Conservation (phyloP, 176 grass and related monocot species). For the Luzula sylvatica region DNA sequence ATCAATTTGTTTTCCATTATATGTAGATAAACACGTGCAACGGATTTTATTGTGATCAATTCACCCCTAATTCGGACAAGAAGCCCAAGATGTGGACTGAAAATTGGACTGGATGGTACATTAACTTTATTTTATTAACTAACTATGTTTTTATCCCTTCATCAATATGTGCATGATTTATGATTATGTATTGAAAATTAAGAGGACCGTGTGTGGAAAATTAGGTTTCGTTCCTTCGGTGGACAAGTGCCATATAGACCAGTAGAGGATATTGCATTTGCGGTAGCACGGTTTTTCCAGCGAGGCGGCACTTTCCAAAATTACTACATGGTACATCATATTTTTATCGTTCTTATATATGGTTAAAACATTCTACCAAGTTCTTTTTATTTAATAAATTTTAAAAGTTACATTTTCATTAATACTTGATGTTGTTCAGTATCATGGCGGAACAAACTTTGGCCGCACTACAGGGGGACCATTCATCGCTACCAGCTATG, state of each 20-base stretch:
- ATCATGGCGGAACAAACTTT: conserved; percentile 92
- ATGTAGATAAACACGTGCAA: conserved; percentile 99
- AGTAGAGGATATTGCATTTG: conserved; percentile 78
- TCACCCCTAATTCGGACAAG: conserved; percentile 57
- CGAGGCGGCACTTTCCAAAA: conserved; percentile 97
- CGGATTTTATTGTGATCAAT: conserved; percentile 95
- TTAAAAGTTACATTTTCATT: not conserved
- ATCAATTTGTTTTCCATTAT: not conserved
- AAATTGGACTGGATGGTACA: conserved; percentile 81
- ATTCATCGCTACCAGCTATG: conserved; percentile 96
- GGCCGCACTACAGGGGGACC: conserved; percentile 65
- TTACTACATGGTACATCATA: conserved; percentile 82
- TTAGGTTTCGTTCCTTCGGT: conserved; percentile 84
- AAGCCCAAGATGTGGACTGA: conserved; percentile 98
- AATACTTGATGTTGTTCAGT: conserved; percentile 36
- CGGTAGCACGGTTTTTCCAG: conserved; percentile 89
- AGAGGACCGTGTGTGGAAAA: not conserved
- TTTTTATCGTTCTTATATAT: not conserved
- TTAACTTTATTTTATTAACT: not conserved
- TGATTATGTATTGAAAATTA: not conserved
- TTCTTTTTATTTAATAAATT: not conserved
- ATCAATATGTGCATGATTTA: no score
- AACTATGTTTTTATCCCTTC: not conserved
- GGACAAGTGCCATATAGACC: conserved; percentile 80
- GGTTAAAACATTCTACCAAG: not conserved